phyloP scores from a whole-genome alignment of 2,329 filamentous ascomycete species.

The Rachicladosporium sp. region DNA sequence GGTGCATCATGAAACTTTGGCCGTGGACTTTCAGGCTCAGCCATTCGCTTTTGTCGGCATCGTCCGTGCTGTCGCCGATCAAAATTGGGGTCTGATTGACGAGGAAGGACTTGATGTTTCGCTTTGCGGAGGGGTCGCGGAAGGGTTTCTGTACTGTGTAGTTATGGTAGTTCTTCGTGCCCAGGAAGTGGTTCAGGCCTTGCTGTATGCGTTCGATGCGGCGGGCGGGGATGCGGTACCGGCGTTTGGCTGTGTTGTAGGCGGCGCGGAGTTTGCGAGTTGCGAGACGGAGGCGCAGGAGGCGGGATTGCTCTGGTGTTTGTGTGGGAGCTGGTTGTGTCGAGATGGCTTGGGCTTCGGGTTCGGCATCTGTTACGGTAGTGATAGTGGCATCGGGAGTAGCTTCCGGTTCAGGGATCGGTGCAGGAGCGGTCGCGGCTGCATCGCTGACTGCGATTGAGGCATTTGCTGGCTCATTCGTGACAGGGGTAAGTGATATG shows the following conservation, averaged over 20 bases:
- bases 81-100: slow-evolving; percentile 53
- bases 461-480: slow-evolving; percentile 3
- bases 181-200: slow-evolving; percentile 61
- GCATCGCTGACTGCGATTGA: background rate
- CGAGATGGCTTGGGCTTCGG: slow-evolving; percentile 6
- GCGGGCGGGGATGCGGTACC: slow-evolving; percentile 63
- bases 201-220: slow-evolving; percentile 66
- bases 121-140: slow-evolving; percentile 71
- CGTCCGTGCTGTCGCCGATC: slow-evolving; percentile 20
- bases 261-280: slow-evolving; percentile 56
- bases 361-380: slow-evolving; percentile 1
- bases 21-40: slow-evolving; percentile 90
- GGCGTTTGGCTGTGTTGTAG: slow-evolving; percentile 69
- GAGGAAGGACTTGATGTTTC: slow-evolving; percentile 84
- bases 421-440: slow-evolving; percentile 5
- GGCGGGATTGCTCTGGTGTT: slow-evolving; percentile 12
- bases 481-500: slow-evolving; percentile 1
- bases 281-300: slow-evolving; percentile 28
- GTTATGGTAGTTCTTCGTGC: slow-evolving; percentile 91
- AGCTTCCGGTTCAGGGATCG: slow-evolving; percentile 4
- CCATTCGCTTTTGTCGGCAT: slow-evolving; percentile 67
- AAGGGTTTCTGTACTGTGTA: slow-evolving; percentile 85
- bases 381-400: slow-evolving; percentile 4
- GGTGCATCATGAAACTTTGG: slow-evolving; percentile 99
- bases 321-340: slow-evolving; percentile 2